Percentiles rank a stretch among this genome's conserved stretches.
Conservation (phyloP, 768 basidiomycete genomes). For the Russula dissimulans region DNA sequence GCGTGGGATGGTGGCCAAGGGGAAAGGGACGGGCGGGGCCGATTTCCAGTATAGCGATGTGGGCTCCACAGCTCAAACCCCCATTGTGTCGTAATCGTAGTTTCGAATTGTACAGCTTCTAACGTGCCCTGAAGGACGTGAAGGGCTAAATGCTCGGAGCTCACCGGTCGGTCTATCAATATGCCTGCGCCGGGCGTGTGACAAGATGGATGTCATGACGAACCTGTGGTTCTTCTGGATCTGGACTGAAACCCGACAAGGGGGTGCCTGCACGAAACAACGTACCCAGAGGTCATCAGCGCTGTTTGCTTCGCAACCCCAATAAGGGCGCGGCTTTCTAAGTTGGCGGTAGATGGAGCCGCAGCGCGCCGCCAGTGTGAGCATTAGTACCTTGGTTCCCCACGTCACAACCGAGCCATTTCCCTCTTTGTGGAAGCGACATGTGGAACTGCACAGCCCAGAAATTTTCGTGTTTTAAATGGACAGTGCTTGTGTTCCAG, state of each 20-base stretch:
- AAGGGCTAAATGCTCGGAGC: conserved; percentile 2
- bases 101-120: not conserved
- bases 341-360: not conserved
- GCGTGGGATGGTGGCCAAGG: not conserved
- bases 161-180: conserved; percentile 6
- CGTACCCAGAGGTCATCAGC: not conserved
- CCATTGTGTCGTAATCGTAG: not conserved
- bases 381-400: not conserved
- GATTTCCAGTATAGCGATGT: not conserved
- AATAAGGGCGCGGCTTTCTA: not conserved
- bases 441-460: conserved; percentile 2
- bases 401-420: not conserved
- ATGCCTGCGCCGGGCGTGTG: not conserved
- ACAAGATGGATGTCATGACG: not conserved
- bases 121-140: not conserved
- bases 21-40: no score
- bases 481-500: not conserved
- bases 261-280: not conserved
- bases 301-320: not conserved
- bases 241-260: not conserved
- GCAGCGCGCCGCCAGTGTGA: not conserved
- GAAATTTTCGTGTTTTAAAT: not conserved
- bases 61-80: not conserved
- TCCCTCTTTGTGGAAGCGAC: not conserved
- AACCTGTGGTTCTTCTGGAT: not conserved